phyloP scores from a whole-genome alignment of 768 basidiomycete genomes.

The Macrolepiota dolichaula region DNA sequence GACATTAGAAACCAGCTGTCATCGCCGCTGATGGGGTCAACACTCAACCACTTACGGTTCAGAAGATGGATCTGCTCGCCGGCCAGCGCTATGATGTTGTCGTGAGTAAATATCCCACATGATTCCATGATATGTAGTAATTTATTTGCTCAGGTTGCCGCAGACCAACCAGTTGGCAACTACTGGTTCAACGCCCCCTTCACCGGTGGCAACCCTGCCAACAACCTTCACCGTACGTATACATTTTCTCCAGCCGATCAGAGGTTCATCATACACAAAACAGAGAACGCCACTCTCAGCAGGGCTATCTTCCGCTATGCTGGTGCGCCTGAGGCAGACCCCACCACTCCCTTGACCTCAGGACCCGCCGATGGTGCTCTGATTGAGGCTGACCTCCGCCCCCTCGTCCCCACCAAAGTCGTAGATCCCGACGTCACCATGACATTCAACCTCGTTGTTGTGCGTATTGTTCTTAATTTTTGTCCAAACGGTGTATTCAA shows the following conservation, averaged over 20 bases:
- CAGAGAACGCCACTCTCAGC: conserved; percentile 16
- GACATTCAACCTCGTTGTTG: conserved; percentile 29
- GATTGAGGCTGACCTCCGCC: conserved; percentile 35
- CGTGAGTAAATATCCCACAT: background rate
- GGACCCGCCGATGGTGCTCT: conserved; percentile 20
- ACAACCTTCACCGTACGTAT: conserved; percentile 26
- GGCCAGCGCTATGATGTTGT: conserved; percentile 49
- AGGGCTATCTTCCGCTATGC: conserved; percentile 35
- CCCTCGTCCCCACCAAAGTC: conserved; percentile 21
- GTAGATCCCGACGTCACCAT: conserved; percentile 17
- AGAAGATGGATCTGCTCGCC: conserved; percentile 38
- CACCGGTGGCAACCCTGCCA: conserved; percentile 26
- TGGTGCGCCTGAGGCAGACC: conserved; percentile 32
- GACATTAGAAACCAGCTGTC: conserved; percentile 19
- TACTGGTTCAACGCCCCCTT: conserved; percentile 42
- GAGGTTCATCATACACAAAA: background rate
- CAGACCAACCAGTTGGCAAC: conserved; percentile 42
- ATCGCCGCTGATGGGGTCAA: conserved; percentile 38
- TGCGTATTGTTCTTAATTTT: conserved; percentile 10
- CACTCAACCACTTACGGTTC: conserved; percentile 28
- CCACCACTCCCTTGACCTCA: conserved; percentile 21
- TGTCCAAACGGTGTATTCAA: conserved; percentile 4
- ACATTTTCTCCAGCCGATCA: background rate
- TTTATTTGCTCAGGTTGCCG: conserved; percentile 20
- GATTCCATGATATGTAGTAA: background rate